Evolutionary conservation across 441 rosid species (phyloP).

Genomic region (Pelargonium australe): DNA sequence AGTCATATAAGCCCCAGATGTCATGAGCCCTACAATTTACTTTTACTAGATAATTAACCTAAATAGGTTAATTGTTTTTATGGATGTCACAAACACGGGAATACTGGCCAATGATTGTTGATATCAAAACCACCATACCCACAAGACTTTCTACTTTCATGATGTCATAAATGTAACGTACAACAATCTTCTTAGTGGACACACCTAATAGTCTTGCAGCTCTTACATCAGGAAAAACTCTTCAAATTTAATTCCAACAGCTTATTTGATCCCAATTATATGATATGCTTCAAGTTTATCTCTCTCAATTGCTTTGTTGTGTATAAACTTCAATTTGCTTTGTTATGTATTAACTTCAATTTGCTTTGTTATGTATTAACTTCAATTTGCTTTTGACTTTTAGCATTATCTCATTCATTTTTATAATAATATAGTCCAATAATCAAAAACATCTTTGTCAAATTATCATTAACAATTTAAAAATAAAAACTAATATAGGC

Average conservation of each 20-base stretch:
- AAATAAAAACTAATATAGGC: no score
- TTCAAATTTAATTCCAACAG: no score
- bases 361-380: neutral
- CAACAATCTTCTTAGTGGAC: no score
- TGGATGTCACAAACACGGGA: neutral
- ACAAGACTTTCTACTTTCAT: neutral
- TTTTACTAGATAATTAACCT: constrained; percentile 10
- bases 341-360: neutral
- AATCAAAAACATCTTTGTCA: no score
- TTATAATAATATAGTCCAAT: neutral
- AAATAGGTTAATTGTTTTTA: constrained; percentile 34
- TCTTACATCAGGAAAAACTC: no score
- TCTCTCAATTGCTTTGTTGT: neutral
- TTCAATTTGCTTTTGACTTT: neutral
- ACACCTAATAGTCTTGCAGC: no score
- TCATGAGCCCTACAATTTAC: no score
- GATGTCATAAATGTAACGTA: neutral
- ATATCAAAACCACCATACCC: neutral
- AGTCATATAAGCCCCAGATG: no score
- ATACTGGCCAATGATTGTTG: neutral
- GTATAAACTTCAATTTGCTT: neutral
- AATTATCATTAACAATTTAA: no score
- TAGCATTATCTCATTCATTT: neutral
- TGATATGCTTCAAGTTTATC: neutral
- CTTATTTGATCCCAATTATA: neutral